A percentile compares a stretch with the other conserved stretches of the same genome.
These are phyloP conservation scores for Tilletia walkeri DNA, from an alignment of 1,284 basidiomycete genomes.

Conservation along the genomic window DNA sequence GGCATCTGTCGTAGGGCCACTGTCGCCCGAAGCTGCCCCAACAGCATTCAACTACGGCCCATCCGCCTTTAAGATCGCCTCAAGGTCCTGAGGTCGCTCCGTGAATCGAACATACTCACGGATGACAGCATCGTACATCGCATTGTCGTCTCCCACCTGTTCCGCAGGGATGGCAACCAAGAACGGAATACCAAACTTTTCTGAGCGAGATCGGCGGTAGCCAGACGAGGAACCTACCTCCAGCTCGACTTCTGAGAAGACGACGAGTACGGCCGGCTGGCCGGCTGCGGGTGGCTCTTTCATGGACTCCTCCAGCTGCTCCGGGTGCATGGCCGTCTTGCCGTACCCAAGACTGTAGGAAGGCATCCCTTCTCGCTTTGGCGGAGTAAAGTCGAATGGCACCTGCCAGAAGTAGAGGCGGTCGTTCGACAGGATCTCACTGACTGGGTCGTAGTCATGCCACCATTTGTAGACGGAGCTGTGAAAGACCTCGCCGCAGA, in stretches of 20 bases:
- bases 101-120: conserved; percentile 36
- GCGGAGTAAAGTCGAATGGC: conserved; percentile 26
- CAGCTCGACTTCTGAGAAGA: conserved; percentile 34
- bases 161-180: conserved; percentile 42
- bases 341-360: conserved; percentile 28
- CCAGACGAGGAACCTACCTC: not conserved
- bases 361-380: conserved; percentile 16
- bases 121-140: conserved; percentile 32
- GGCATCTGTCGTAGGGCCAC: not conserved
- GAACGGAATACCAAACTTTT: conserved; percentile 44
- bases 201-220: not conserved
- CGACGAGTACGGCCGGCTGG: conserved; percentile 43
- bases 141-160: conserved; percentile 31
- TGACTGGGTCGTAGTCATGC: conserved; percentile 47
- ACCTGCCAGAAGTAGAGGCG: conserved; percentile 48
- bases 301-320: conserved; percentile 30
- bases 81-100: conserved; percentile 20
- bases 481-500: conserved; percentile 47
- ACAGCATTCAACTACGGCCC: not conserved
- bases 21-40: not conserved
- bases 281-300: conserved; percentile 21
- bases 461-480: conserved; percentile 46
- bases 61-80: conserved; percentile 1
- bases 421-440: conserved; percentile 44
- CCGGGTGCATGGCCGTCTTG: conserved; percentile 35